A percentile compares a stretch with the other conserved stretches of the same genome.
Evolutionary conservation across 768 basidiomycete species (phyloP).

Genomic region (Tricholomella constricta): DNA sequence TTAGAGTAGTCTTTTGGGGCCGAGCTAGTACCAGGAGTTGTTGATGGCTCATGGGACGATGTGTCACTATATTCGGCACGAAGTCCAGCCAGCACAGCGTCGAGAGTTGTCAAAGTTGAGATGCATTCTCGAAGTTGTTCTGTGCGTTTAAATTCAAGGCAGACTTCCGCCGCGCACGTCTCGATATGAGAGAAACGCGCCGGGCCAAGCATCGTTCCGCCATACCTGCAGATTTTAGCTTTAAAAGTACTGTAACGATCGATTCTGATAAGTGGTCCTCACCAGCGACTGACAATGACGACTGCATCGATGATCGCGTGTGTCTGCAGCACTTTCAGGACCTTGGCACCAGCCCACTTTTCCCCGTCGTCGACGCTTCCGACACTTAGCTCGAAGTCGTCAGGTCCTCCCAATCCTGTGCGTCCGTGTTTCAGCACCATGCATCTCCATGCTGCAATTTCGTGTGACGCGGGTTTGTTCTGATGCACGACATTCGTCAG

Average conservation of each 20-base stretch:
- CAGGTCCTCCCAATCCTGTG: constrained; percentile 68
- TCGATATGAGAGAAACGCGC: constrained; percentile 77
- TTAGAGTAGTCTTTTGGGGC: constrained; percentile 46
- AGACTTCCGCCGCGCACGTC: constrained; percentile 73
- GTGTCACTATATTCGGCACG: constrained; percentile 45
- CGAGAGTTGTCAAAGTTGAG: constrained; percentile 56
- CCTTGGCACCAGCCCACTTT: constrained; percentile 63
- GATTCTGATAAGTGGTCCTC: constrained; percentile 12
- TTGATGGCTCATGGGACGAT: constrained; percentile 18
- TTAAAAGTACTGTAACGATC: background rate
- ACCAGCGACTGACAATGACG: constrained; percentile 82
- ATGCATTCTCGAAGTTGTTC: constrained; percentile 71
- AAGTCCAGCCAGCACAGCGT: constrained; percentile 58
- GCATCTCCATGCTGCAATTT: constrained; percentile 79
- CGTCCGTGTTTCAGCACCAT: constrained; percentile 69
- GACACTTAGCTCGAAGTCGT: constrained; percentile 70
- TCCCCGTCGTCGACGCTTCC: constrained; percentile 80
- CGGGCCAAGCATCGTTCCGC: constrained; percentile 79
- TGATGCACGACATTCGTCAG: constrained; percentile 60
- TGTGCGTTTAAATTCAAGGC: constrained; percentile 61
- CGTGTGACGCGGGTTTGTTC: constrained; percentile 61
- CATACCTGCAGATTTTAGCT: constrained; percentile 54
- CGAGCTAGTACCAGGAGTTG: constrained; percentile 22
- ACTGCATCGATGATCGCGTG: constrained; percentile 75
- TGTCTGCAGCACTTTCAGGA: constrained; percentile 69